Base-by-base conservation (phyloP, 768 basidiomycete species). In the Macrolepiota dolichaula region DNA sequence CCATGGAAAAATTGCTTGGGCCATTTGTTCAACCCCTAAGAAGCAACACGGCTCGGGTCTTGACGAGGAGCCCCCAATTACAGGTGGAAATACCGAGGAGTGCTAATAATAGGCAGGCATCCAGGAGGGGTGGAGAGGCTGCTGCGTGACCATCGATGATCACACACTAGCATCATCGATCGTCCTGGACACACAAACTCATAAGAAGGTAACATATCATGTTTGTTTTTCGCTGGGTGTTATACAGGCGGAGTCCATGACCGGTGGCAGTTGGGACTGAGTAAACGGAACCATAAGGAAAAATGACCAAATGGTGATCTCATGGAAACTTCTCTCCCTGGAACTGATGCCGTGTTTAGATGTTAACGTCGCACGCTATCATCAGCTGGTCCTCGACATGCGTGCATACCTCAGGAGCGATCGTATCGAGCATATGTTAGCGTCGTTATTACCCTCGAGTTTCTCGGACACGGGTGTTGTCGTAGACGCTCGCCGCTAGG, bases 41-140 rank as follows among this genome's bases (percentile, higher is more conserved):
- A 60, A 59, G 58, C 58, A 59, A 17, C 22, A 36, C 51, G 59
- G 59, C 25, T 60, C 59, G 59, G 59, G 51, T 60, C 59, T 60
- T 60, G 40, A 50, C 51, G 15, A 32, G 25, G n/a, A 51, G 25
- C 15, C 22, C 37, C 10, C 27, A 38, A 38, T 42, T 59, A 5
- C 35, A 24, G 47, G 44, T 22, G 27, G 17, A 36, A 22, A 15
- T 38, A 38, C 47, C 11, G 19, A 10, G n/a, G 25, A 12, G 17
- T 15, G 19, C 46, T 49, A 57, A 50, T 47, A 50, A 57, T 57
- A 57, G 25, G 42, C 15, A 49, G 19, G 9, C 13, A 24, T 9
- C 25, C 47, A 7, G 10, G 25, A 22, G 47, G n/a, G n/a, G 2
- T 49, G 19, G 42, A 44, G 15, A 44, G 1, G 29, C 7, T 32